phyloP scores from a whole-genome alignment of 225 moss, liverwort and hornwort genomes.

The Physcomitrellopsis africana region DNA sequence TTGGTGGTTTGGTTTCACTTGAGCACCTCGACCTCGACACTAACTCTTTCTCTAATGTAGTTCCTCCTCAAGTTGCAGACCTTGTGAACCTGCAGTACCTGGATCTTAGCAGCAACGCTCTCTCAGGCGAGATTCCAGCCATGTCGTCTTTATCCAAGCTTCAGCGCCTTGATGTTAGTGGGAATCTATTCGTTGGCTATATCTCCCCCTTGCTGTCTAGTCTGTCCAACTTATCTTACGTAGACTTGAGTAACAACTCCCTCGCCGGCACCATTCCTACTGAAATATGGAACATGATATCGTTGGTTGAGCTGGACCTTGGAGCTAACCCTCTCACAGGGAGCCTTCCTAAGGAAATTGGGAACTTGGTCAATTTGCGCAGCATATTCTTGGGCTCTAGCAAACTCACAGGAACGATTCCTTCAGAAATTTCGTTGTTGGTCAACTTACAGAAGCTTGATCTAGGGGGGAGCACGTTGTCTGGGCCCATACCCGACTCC shows the following conservation, averaged over 20 bases:
- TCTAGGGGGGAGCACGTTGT: conserved; percentile 59
- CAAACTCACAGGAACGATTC: conserved; percentile 56
- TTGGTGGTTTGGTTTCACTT: conserved; percentile 54
- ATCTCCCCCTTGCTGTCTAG: conserved; percentile 59
- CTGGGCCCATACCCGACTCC: conserved; percentile 65
- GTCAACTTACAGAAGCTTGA: conserved; percentile 62
- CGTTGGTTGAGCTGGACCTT: conserved; percentile 61
- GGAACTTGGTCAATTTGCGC: conserved; percentile 55
- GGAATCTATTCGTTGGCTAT: conserved; percentile 45
- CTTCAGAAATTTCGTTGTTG: conserved; percentile 56
- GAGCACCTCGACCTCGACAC: conserved; percentile 48
- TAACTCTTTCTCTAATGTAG: conserved; percentile 53
- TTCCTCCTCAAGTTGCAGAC: conserved; percentile 54
- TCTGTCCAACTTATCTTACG: conserved; percentile 40
- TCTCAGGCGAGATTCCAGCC: conserved; percentile 53
- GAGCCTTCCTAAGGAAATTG: conserved; percentile 64
- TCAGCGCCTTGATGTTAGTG: conserved; percentile 34
- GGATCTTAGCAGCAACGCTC: conserved; percentile 49
- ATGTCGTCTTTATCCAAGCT: conserved; percentile 32
- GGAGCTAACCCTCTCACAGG: conserved; percentile 59
- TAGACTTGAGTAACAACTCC: conserved; percentile 72
- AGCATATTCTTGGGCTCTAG: conserved; percentile 57
- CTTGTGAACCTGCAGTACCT: conserved; percentile 44
- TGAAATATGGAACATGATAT: conserved; percentile 54
- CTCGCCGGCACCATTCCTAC: conserved; percentile 60